Evolutionary conservation across 2,329 filamentous ascomycete genomes (phyloP).

Genomic region (Setomelanomma holmii): DNA sequence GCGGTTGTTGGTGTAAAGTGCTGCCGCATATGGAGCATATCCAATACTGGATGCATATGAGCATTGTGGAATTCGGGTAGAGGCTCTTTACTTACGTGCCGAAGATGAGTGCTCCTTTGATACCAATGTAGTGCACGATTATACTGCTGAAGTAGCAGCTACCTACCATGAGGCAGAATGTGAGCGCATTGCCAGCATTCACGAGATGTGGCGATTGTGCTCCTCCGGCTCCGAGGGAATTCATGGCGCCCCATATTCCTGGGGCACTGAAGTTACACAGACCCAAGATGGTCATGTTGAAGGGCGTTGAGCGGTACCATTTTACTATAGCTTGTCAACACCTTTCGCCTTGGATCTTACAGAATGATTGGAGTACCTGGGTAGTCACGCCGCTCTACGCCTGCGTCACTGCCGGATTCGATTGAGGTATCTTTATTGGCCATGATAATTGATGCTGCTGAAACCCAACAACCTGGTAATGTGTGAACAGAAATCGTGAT

Average conservation of each 20-base stretch:
- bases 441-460: conserved; percentile 14
- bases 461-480: too few relatives aligned
- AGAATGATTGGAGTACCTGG: conserved; percentile 21
- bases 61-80: neutral
- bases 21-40: conserved; percentile 74
- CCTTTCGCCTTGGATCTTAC: neutral
- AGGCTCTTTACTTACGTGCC: conserved; percentile 61
- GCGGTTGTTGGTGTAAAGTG: conserved; percentile 73
- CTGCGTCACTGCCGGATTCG: conserved; percentile 27
- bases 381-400: conserved; percentile 29
- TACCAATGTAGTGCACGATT: conserved; percentile 71
- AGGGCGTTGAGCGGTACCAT: conserved; percentile 76
- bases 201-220: conserved; percentile 70
- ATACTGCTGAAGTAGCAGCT: conserved; percentile 71
- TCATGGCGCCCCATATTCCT: conserved; percentile 76
- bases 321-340: conserved; percentile 53
- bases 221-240: conserved; percentile 74
- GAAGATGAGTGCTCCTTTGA: conserved; percentile 74
- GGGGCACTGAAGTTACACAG: conserved; percentile 74
- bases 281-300: conserved; percentile 74
- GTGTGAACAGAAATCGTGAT: neutral
- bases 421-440: conserved; percentile 16
- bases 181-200: conserved; percentile 74
- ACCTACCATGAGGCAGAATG: conserved; percentile 75
- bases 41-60: conserved; percentile 57